Evolutionary conservation across 2,329 filamentous ascomycete species (phyloP), one percentile per base, ranked within the genome.

Genomic region (Aspergillus terreus): DNA sequence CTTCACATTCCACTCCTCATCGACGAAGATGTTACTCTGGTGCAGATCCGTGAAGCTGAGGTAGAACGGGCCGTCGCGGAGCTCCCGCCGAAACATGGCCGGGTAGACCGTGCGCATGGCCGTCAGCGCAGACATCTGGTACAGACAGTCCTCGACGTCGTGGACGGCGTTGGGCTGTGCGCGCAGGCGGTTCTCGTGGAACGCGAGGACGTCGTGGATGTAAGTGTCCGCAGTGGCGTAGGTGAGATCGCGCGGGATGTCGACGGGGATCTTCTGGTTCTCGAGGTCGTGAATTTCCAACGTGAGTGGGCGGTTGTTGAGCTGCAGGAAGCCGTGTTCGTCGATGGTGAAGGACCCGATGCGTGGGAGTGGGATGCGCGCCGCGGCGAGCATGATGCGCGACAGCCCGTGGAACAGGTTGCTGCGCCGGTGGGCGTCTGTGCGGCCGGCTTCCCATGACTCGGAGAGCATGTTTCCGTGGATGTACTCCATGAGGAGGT

Each of bases 341-440:
- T 69, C 55, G 7, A 73, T 58, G 12, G 57, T 59, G 11, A 65
- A 60, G 10, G 70, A 72, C 3, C 69, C 69, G 46, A 74, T 72
- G 9, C 59, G 56, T 5, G 63, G 63, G 7, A 69, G 44, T 21
- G 65, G 60, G 9, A 53, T 55, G n/a, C 58, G 53, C 4, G 43
- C 47, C 3, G 63, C 6, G 21, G 41, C 51, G 4, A 65, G 25
- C 1, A 63, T 49, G 36, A 64, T 60, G 1, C 46, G 47, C 10
- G 58, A 56, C 6, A 56, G 15, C 7, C 25, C 41, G 11, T 30
- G 50, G 43, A 63, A 64, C 9, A 66, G 52, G 43, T 62, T 66
- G 1, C 19, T 52, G 11, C 61, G 51, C 17, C 55, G 40, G 14
- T 52, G 41, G 6, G 25, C 21, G 46, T 63, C 51, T 14, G 59